phyloP scores from a whole-genome alignment of 495 filamentous ascomycete genomes.

The Penicillium tannophilum region DNA sequence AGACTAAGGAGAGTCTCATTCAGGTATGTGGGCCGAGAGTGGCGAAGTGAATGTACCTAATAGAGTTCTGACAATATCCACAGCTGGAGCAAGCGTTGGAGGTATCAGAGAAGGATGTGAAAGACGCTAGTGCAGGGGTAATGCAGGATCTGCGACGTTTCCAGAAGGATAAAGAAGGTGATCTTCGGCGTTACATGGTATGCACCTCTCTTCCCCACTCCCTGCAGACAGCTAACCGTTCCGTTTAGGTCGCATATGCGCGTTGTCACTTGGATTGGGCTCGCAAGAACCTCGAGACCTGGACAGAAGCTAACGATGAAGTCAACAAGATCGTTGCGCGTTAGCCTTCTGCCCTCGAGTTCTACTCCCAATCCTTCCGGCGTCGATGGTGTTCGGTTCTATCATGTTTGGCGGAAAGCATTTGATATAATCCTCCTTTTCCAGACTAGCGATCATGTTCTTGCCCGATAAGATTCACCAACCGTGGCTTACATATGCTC shows the following conservation, averaged over 20 bases:
- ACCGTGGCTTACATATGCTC: not conserved
- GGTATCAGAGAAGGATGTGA: conserved; percentile 86
- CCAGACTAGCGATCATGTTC: not conserved
- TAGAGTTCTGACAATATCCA: conserved; percentile 14
- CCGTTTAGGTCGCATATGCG: conserved; percentile 82
- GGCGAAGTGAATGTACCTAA: not conserved
- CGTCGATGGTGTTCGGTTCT: conserved; percentile 4
- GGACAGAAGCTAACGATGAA: conserved; percentile 94
- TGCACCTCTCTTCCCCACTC: conserved; percentile 27
- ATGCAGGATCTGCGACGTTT: conserved; percentile 89
- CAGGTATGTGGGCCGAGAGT: conserved; percentile 48
- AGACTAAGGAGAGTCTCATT: conserved; percentile 75
- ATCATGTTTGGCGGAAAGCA: not conserved
- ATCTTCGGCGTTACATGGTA: conserved; percentile 95
- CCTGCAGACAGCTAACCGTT: conserved; percentile 9
- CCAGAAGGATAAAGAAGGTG: conserved; percentile 90
- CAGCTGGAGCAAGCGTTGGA: conserved; percentile 88
- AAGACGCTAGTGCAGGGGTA: conserved; percentile 83
- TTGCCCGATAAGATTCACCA: not conserved
- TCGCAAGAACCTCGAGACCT: conserved; percentile 93
- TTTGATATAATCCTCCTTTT: conserved; percentile 1
- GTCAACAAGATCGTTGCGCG: conserved; percentile 79
- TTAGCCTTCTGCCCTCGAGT: conserved; percentile 29
- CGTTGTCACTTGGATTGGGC: conserved; percentile 97
- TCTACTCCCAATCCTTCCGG: not conserved